A percentile compares a stretch with the other conserved stretches of the same genome.
phyloP scores from a whole-genome alignment of 2,329 filamentous ascomycete genomes.

The Aspergillus japonicus region DNA sequence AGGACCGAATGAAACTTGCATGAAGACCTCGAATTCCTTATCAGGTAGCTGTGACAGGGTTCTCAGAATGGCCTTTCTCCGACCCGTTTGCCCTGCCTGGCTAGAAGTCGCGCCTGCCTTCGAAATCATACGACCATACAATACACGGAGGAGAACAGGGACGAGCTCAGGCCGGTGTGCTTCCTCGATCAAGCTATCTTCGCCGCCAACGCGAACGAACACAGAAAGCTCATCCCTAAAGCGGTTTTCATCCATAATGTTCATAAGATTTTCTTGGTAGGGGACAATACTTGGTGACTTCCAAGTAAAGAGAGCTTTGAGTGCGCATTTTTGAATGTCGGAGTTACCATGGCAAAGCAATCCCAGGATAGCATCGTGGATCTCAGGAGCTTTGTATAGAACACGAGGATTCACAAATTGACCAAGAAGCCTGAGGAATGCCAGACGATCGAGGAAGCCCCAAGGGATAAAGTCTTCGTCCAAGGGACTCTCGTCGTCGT shows the following conservation, averaged over 20 bases:
- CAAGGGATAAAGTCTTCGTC: conserved; percentile 32
- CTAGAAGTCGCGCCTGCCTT: conserved; percentile 75
- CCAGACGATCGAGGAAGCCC: conserved; percentile 71
- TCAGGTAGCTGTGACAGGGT: conserved; percentile 75
- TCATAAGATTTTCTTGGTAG: conserved; percentile 82
- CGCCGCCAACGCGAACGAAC: conserved; percentile 70
- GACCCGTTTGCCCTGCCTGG: conserved; percentile 76
- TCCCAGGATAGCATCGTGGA: conserved; percentile 70
- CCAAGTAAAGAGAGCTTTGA: conserved; percentile 87
- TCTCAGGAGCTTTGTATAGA: conserved; percentile 72
- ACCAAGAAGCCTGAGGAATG: conserved; percentile 75
- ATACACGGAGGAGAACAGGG: conserved; percentile 78
- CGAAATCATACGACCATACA: conserved; percentile 87
- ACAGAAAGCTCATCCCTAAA: conserved; percentile 94
- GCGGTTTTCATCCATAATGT: conserved; percentile 82
- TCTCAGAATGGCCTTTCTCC: conserved; percentile 70
- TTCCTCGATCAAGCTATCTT: conserved; percentile 66
- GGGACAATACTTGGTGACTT: conserved; percentile 72
- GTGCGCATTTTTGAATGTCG: conserved; percentile 79
- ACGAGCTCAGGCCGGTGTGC: conserved; percentile 73
- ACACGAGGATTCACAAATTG: conserved; percentile 85
- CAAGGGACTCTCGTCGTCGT: conserved; percentile 42
- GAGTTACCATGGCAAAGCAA: conserved; percentile 84
- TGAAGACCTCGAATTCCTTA: conserved; percentile 73
- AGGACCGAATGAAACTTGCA: conserved; percentile 75